These are phyloP conservation scores for Scedosporium apiospermum DNA, from an alignment of 2,329 filamentous ascomycete genomes.

Conservation along the genomic window DNA sequence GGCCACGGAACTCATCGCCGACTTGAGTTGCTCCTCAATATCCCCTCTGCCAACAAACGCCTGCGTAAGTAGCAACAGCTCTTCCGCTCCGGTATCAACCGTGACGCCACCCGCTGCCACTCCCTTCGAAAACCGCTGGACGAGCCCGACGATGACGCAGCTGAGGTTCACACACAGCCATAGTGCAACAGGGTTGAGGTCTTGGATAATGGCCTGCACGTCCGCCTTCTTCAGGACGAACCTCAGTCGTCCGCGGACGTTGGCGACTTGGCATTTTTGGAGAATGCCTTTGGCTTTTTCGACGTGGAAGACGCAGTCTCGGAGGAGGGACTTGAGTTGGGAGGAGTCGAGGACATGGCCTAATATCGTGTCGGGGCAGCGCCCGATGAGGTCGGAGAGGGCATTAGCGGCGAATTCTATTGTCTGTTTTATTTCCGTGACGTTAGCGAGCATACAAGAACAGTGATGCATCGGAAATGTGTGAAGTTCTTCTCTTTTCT, in stretches of 20 bases:
- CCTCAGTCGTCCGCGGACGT: background rate
- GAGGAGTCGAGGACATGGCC: background rate
- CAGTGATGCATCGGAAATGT: no score
- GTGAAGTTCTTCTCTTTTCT: no score
- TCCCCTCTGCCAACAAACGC: background rate
- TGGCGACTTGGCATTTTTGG: background rate
- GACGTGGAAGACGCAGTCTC: background rate
- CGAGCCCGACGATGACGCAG: background rate
- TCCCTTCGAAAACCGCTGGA: background rate
- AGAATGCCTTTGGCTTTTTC: background rate
- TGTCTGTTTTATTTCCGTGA: background rate
- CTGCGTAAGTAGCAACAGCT: background rate
- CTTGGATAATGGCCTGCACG: background rate
- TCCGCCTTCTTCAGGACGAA: background rate
- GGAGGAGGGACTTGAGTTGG: background rate
- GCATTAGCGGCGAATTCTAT: background rate
- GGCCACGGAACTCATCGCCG: background rate
- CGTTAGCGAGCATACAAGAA: no score
- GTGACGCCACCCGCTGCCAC: background rate
- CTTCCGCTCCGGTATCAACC: background rate
- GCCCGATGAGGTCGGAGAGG: background rate
- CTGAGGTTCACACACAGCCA: background rate
- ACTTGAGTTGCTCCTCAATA: background rate
- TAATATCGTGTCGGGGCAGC: background rate
- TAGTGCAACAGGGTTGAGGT: background rate